Base-by-base conservation (phyloP, 83 land plant species). In the Isoetes engelmannii region DNA sequence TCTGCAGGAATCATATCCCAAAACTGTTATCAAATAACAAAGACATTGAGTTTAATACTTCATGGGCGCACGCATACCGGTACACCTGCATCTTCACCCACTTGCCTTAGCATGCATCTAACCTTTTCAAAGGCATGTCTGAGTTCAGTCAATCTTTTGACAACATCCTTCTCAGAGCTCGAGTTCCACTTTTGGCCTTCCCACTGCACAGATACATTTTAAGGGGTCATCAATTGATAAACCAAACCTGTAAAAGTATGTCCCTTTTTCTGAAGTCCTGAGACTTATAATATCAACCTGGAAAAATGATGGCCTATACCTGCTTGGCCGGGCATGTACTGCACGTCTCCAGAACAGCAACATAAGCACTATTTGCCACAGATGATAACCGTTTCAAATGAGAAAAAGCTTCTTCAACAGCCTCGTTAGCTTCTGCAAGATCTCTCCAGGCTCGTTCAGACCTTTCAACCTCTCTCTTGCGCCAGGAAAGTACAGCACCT, bases 51-150 rank as follows among this genome's bases (percentile, higher is more conserved):
- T n/a, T 61, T 15, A 63, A 63, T 10, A 59, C 9, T 19, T 61
- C n/a, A 61, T 28, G 47, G n/a, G 44, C 15, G 28, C 6, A 79
- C n/a, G n/a, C 84, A 47, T 77, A 93, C 96, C 46, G 99, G 99
- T 45, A 90, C 87, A 44, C 88, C 87, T 21, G 99, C 96, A 59
- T 88, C 90, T 56, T 90, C 84, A 15, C 98, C 98, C 86, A 94
- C 84, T 51, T 78, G 79, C 49, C 82, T 78, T 84, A 94, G 73
- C 37, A 80, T 65, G 65, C 47, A 67, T 72, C 98, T 83, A 46
- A 89, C 89, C 48, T 76, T 69, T 70, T 83, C 75, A 66, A 92
- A 85, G 46, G 95, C 84, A 57, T 84, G 70, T 74, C 92, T 82
- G 58, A 94, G 80, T 55, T 81, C 87, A 56, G 86, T 47, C 70